Conservation (phyloP, 768 basidiomycete genomes). For the Tricholoma matsutake region DNA sequence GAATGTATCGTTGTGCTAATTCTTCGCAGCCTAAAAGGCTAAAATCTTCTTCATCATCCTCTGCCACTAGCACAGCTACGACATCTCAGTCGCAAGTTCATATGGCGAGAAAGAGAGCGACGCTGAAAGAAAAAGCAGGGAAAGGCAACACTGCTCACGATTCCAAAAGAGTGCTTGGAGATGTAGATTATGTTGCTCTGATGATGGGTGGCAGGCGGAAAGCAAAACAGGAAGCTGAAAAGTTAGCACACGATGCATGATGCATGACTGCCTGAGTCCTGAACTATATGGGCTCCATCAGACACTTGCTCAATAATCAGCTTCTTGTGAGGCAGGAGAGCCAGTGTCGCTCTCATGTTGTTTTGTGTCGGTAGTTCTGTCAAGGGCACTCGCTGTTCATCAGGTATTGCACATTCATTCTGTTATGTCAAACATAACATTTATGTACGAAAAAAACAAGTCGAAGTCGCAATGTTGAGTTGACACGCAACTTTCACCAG, state of each 20-base stretch:
- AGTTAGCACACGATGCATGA: conserved; percentile 47
- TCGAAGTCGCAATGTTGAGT: too few species aligned
- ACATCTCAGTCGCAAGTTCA: conserved; percentile 34
- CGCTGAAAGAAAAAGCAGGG: conserved; percentile 41
- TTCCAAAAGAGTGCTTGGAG: conserved; percentile 54
- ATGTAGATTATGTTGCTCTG: conserved; percentile 73
- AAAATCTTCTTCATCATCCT: conserved; percentile 28
- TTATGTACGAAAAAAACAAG: too few species aligned
- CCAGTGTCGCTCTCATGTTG: too few species aligned
- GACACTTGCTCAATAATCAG: too few species aligned
- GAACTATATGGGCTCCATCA: too few species aligned
- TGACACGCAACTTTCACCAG: too few species aligned
- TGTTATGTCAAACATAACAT: too few species aligned
- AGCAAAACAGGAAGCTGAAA: conserved; percentile 63
- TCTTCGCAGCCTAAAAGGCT: conserved; percentile 34
- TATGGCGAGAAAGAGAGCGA: conserved; percentile 47
- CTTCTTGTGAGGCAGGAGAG: too few species aligned
- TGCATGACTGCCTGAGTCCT: too few species aligned
- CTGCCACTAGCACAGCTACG: conserved; percentile 13
- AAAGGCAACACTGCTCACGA: conserved; percentile 20
- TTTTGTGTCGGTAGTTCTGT: too few species aligned
- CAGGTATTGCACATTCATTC: too few species aligned
- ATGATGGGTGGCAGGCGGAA: conserved; percentile 70
- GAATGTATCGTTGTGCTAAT: conserved; percentile 6
- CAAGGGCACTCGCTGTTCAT: too few species aligned